Base-by-base conservation (phyloP, 495 filamentous ascomycete genomes). In the Platismatia glauca region DNA sequence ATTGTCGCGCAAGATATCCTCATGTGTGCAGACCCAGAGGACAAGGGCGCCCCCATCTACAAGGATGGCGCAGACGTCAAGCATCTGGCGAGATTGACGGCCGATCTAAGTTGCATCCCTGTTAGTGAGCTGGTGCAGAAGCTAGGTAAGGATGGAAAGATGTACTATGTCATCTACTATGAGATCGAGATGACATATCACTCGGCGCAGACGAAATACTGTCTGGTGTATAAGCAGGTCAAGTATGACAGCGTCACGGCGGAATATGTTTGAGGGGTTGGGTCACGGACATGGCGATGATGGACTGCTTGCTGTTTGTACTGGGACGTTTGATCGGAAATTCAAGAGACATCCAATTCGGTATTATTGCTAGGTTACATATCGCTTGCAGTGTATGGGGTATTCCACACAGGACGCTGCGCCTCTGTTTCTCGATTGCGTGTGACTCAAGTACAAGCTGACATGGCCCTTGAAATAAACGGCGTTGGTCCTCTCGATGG, bases 141-240 rank as follows among this genome's bases (percentile, higher is more conserved):
- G 55, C 12, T 39, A 6, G 70, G 70, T 1, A 41, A 59, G 38
- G 70, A 75, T 60, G 55, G 65, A 2, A 59, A 67, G 46, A 22
- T 48, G 12, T 74, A 73, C 56, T 71, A 69, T 55, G 65, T 67
- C 48, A 58, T 75, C 31, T 29, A 65, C 3, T 73, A 59, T 46
- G 34, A 72, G 13, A 71, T 75, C 27, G 67, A 69, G 34, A 71
- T 71, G 46, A 65, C 64, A 7, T 73, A 70, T 27, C 69, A 69
- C 56, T 68, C 65, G 18, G 72, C 70, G 5, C 65, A 69, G 59
- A 71, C 67, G 29, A 68, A 69, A 50, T 71, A 72, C 35, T 61
- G 66, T 7, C 59, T 72, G 35, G 70, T 70, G 53, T 72, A 72
- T 33, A 64, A 70, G 37, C 66, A 60, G 12, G 66, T 69, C 22